Percentiles rank a stretch among this genome's conserved stretches.
phyloP scores from a whole-genome alignment of 345 rosid genomes.

The Populus nigra region DNA sequence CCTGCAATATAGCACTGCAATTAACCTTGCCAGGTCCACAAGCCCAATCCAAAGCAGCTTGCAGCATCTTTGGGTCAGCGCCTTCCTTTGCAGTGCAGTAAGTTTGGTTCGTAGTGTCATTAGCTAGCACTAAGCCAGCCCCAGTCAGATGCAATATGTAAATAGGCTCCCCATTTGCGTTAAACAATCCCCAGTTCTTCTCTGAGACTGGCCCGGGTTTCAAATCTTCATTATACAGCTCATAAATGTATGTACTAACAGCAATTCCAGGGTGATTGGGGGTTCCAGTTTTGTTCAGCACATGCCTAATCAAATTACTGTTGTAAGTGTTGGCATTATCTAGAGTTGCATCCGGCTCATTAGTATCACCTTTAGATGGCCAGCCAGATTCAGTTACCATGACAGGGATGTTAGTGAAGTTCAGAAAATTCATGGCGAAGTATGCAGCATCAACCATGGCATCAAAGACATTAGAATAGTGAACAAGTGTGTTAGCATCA shows the following conservation, averaged over 20 bases:
- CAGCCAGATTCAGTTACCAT: constrained; percentile 89
- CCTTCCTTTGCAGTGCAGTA: constrained; percentile 75
- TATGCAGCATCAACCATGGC: constrained; percentile 91
- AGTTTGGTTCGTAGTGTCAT: constrained; percentile 92
- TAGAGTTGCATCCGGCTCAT: constrained; percentile 69
- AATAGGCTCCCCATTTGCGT: constrained; percentile 66
- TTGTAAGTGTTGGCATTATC: constrained; percentile 93
- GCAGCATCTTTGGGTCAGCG: constrained; percentile 85
- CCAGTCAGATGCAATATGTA: constrained; percentile 77
- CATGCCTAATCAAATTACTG: constrained; percentile 86
- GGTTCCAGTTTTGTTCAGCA: constrained; percentile 84
- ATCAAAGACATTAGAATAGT: constrained; percentile 91
- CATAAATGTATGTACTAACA: constrained; percentile 79
- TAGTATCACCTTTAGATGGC: constrained; percentile 88
- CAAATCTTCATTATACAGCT: constrained; percentile 87
- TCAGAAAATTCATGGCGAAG: constrained; percentile 79
- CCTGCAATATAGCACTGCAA: constrained; percentile 75
- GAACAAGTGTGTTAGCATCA: constrained; percentile 89
- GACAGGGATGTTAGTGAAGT: constrained; percentile 76
- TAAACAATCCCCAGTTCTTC: constrained; percentile 93
- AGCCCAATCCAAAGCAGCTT: constrained; percentile 98
- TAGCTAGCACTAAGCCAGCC: constrained; percentile 51
- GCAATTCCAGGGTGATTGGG: constrained; percentile 88
- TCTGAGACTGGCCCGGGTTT: constrained; percentile 76
- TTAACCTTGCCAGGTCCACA: constrained; percentile 97